Evolutionary conservation across 176 grass and related monocot genomes (phyloP).

Genomic region (Miscanthus lutarioriparius): DNA sequence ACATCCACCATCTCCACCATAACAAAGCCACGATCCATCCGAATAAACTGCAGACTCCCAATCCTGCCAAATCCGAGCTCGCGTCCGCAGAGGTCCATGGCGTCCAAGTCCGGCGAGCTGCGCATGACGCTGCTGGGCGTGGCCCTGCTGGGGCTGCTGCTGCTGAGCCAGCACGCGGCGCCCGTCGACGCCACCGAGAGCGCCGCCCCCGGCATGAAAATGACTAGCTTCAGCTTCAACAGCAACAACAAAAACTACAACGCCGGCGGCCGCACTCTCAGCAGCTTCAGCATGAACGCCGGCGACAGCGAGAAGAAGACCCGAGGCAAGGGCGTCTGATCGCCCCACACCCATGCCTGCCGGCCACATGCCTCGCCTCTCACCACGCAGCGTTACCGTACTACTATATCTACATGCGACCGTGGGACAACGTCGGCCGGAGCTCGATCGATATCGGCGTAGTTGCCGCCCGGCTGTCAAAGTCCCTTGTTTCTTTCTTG

Average conservation of each 20-base stretch:
- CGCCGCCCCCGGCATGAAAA: background rate
- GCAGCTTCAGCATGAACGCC: conserved; percentile 27
- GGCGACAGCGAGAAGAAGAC: background rate
- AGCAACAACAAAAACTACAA: background rate
- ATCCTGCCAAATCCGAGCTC: background rate
- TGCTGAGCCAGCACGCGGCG: conserved; percentile 36
- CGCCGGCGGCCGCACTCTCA: conserved; percentile 10
- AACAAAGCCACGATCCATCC: conserved; percentile 9
- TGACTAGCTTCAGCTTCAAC: conserved; percentile 48
- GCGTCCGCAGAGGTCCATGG: conserved; percentile 22
- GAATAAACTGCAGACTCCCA: conserved; percentile 18
- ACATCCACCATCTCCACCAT: background rate
- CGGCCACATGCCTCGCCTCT: background rate
- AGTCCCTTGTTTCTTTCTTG: background rate
- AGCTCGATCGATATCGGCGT: background rate
- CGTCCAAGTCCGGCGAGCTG: conserved; percentile 44
- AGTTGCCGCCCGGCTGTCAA: background rate
- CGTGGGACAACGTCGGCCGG: conserved; percentile 10
- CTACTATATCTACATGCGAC: background rate
- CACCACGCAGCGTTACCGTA: background rate
- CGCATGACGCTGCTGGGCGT: conserved; percentile 44
- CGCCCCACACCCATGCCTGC: background rate
- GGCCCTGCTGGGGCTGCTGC: conserved; percentile 42
- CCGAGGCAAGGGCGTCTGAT: background rate
- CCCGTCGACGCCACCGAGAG: conserved; percentile 3